Percentiles rank a stretch among this genome's conserved stretches.
Conservation (phyloP, 495 filamentous ascomycete species). For the Trichoderma virens region DNA sequence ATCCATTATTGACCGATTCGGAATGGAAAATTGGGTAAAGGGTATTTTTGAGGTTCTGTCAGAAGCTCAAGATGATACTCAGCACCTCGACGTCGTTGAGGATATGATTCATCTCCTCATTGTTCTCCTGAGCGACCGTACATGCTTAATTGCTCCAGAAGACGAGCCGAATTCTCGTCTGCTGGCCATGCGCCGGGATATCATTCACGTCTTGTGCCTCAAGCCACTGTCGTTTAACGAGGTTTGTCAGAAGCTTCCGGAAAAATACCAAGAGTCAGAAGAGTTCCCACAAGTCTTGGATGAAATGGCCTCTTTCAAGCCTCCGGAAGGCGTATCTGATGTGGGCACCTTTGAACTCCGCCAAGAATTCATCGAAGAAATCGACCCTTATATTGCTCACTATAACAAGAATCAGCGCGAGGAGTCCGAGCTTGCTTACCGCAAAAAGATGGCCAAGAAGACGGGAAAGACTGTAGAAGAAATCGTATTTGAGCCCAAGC, state of each 20-base stretch:
- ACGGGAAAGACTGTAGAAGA: constrained; percentile 73
- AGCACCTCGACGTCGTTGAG: constrained; percentile 87
- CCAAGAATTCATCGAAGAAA: constrained; percentile 68
- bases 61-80: constrained; percentile 66
- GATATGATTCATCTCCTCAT: constrained; percentile 94
- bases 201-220: constrained; percentile 92
- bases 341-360: constrained; percentile 91
- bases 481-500: constrained; percentile 86
- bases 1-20: constrained; percentile 84
- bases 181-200: constrained; percentile 73
- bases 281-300: constrained; percentile 74
- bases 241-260: constrained; percentile 68
- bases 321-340: constrained; percentile 86
- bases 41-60: constrained; percentile 63
- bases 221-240: constrained; percentile 92
- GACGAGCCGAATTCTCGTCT: constrained; percentile 58
- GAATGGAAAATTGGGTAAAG: constrained; percentile 81
- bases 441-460: constrained; percentile 77
- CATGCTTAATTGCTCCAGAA: constrained; percentile 62
- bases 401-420: constrained; percentile 97
- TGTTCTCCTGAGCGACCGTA: constrained; percentile 80
- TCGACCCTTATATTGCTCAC: constrained; percentile 91
- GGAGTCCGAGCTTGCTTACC: constrained; percentile 84
- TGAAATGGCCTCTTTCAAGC: constrained; percentile 79
- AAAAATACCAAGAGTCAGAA: constrained; percentile 75